phyloP scores from a whole-genome alignment of 805 yeast species.

The Yamadazyma kitorensis region DNA sequence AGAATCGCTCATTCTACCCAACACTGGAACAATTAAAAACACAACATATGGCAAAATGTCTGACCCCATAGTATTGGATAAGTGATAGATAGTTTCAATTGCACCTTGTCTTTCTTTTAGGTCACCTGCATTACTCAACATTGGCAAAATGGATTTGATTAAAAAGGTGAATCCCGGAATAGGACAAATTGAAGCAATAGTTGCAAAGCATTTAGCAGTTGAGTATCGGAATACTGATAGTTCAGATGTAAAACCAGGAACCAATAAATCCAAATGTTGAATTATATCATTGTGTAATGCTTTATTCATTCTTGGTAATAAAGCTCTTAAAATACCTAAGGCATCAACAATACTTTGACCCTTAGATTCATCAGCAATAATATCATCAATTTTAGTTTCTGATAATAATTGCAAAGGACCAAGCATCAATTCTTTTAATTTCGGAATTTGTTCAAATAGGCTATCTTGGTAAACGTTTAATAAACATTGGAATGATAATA shows the following conservation, averaged over 20 bases:
- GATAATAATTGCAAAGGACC: slow-evolving; percentile 52
- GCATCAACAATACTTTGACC: slow-evolving; percentile 88
- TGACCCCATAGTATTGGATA: slow-evolving; percentile 81
- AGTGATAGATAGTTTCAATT: slow-evolving; percentile 84
- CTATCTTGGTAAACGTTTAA: slow-evolving; percentile 50
- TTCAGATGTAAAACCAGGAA: slow-evolving; percentile 62
- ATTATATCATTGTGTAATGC: slow-evolving; percentile 50
- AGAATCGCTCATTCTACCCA: slow-evolving; percentile 97
- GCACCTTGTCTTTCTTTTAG: slow-evolving; percentile 85
- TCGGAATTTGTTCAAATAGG: slow-evolving; percentile 62
- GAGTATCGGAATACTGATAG: slow-evolving; percentile 85
- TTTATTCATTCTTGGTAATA: slow-evolving; percentile 58
- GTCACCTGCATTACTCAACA: slow-evolving; percentile 72
- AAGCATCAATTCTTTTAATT: slow-evolving; percentile 61
- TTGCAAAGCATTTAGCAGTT: slow-evolving; percentile 84
- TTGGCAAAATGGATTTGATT: slow-evolving; percentile 75
- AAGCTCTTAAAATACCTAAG: slow-evolving; percentile 73
- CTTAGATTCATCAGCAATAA: slow-evolving; percentile 39
- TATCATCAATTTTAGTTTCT: slow-evolving; percentile 21
- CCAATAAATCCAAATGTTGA: slow-evolving; percentile 35
- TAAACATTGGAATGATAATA: slow-evolving; percentile 61
- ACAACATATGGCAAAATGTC: slow-evolving; percentile 92
- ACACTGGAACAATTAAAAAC: slow-evolving; percentile 90
- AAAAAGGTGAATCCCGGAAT: slow-evolving; percentile 71
- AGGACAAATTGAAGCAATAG: slow-evolving; percentile 68